Conservation (phyloP, 768 basidiomycete species). For the Candolleomyces efflorescens region DNA sequence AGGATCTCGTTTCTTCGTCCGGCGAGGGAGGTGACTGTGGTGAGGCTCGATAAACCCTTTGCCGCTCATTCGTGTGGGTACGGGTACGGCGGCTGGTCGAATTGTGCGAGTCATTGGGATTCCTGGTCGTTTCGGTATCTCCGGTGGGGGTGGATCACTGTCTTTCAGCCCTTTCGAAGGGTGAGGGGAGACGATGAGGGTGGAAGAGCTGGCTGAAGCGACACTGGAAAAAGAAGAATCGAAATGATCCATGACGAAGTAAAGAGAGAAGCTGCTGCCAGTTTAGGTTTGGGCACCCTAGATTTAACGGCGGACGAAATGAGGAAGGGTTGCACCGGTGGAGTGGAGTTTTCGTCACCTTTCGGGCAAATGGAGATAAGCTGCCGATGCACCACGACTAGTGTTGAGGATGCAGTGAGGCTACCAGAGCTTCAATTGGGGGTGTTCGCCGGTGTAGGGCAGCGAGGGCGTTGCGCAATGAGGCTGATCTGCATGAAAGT, state of each 20-base stretch:
- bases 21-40: slow-evolving; percentile 15
- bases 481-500: not conserved
- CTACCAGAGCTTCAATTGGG: not conserved
- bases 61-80: slow-evolving; percentile 14
- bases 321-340: not conserved
- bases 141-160: not conserved
- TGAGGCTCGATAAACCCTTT: slow-evolving; percentile 20
- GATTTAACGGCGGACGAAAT: not conserved
- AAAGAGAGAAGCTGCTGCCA: not conserved
- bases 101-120: not conserved
- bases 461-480: not conserved
- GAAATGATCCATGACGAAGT: slow-evolving; percentile 1
- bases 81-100: not conserved
- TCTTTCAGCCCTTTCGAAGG: not conserved
- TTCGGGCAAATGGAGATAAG: not conserved
- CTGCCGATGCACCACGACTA: not conserved
- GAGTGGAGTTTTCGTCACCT: slow-evolving; percentile 3
- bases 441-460: not conserved
- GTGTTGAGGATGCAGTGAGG: not conserved
- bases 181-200: slow-evolving; percentile 12
- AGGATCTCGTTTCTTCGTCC: not conserved
- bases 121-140: not conserved
- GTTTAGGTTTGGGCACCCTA: not conserved
- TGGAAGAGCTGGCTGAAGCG: slow-evolving; percentile 13
- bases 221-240: not conserved